Conservation (phyloP, 192 early-diverging fungal species). For the Paraglomus brasilianum region DNA sequence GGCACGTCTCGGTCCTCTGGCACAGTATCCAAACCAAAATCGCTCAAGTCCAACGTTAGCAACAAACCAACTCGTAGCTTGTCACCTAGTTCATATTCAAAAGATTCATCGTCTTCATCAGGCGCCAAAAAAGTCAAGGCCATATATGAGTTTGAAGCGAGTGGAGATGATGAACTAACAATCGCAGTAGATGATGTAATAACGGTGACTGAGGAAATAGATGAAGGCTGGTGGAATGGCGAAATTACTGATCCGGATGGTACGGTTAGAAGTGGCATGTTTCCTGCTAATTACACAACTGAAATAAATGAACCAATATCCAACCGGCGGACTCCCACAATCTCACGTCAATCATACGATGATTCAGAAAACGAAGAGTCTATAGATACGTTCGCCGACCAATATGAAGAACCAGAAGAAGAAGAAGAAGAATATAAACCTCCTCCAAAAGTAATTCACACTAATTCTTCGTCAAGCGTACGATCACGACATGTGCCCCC, state of each 20-base stretch:
- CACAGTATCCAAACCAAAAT: too few relatives aligned
- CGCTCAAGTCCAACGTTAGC: too few relatives aligned
- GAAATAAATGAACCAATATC: constrained; percentile 38
- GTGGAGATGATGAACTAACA: constrained; percentile 75
- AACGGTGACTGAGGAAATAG: constrained; percentile 79
- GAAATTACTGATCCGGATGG: constrained; percentile 68
- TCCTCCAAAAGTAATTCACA: constrained; percentile 16
- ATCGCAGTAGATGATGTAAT: constrained; percentile 87
- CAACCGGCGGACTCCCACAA: constrained; percentile 27
- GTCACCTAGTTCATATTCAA: too few relatives aligned
- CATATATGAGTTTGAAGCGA: constrained; percentile 79
- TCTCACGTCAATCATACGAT: constrained; percentile 15
- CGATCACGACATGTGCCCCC: background rate
- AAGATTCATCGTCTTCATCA: too few relatives aligned
- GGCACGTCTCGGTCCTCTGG: too few relatives aligned
- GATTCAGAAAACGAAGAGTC: constrained; percentile 36
- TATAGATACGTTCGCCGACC: constrained; percentile 41
- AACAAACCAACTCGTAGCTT: too few relatives aligned
- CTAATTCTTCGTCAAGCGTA: background rate
- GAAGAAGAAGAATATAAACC: constrained; percentile 35
- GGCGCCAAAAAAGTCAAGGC: constrained; percentile 65
- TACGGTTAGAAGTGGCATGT: constrained; percentile 71
- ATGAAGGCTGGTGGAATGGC: constrained; percentile 96
- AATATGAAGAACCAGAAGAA: constrained; percentile 32
- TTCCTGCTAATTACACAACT: constrained; percentile 92